Base-by-base conservation (phyloP, 768 basidiomycete species). In the Hericium rajendrae region DNA sequence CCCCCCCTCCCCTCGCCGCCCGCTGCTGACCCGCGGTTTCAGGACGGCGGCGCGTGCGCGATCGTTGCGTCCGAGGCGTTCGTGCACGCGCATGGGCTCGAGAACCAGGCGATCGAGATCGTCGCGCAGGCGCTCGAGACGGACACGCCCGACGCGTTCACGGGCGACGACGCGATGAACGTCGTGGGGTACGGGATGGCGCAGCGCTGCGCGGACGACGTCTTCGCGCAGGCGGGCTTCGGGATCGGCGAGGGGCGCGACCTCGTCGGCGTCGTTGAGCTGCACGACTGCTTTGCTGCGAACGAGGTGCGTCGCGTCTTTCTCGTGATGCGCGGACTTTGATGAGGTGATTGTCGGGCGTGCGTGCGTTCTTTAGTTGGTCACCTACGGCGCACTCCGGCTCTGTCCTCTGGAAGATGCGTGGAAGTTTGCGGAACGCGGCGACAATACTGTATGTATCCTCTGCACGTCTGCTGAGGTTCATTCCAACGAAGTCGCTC, bases 81-180 rank as follows among this genome's bases (percentile, higher is more conserved):
- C 63, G 87, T 93, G 6, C 84, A 80, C 51, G 67, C 72, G 0
- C 83, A 90, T 62, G 72, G 75, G 12, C 80, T 92, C 9, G 85
- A 91, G 70, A 93, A 91, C 66, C 91, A 93, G 65, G 88, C 89
- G 15, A 89, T 91, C 59, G 91, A 93, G 66, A 83, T 94, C 50
- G 82, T 87, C 20, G 79, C 83, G 0, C 79, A 80, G 60, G 78
- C 76, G 2, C 71, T 91, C 38, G 72, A 75, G 39, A 93, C 90
- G 0, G 91, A 92, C 65, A 74, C 76, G 12, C 74, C 81, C 2
- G 68, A 69, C 13, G 79, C 88, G 2, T 90, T 87, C 59, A 83
- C 88, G 63, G 78, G 78, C 55, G 71, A 70, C 28, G 86, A 83
- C 62, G 78, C 86, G 1, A 91, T 94, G 81, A 85, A 92, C 58